These are phyloP conservation scores for Voacanga thouarsii DNA, from an alignment of 257 asterid genomes.

Conservation along the genomic window DNA sequence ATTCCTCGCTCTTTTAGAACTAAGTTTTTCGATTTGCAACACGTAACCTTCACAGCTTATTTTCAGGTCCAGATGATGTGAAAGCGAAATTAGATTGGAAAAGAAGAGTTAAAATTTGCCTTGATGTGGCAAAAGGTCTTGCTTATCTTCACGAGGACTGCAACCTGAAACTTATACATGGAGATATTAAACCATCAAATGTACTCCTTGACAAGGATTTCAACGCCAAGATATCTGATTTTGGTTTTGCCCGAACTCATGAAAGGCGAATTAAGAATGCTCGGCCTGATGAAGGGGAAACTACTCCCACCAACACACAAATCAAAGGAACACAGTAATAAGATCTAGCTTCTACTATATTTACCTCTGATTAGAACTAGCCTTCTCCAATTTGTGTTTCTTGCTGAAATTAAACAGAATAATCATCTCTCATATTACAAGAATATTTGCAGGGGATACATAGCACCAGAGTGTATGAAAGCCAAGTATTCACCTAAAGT, in stretches of 20 bases:
- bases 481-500: too few species aligned
- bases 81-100: constrained; percentile 8
- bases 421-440: not conserved
- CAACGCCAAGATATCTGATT: constrained; percentile 30
- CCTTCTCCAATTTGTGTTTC: not conserved
- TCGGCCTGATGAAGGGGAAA: constrained; percentile 17
- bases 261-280: constrained; percentile 9
- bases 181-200: constrained; percentile 6
- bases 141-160: constrained; percentile 20
- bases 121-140: constrained; percentile 24
- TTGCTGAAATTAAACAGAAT: not conserved
- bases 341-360: too few species aligned
- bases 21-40: too few species aligned
- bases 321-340: constrained; percentile 22
- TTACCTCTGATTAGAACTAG: not conserved
- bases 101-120: constrained; percentile 18
- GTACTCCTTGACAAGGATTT: not conserved
- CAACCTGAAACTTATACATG: constrained; percentile 21
- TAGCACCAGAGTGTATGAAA: too few species aligned
- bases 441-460: not conserved
- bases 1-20: too few species aligned
- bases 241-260: constrained; percentile 21
- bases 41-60: not conserved
- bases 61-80: not conserved
- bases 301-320: constrained; percentile 1